Percentiles rank a stretch among this genome's conserved stretches.
These are phyloP conservation scores for Setaria italica DNA, from an alignment of 202 grass and related monocot genomes.

Conservation along the genomic window DNA sequence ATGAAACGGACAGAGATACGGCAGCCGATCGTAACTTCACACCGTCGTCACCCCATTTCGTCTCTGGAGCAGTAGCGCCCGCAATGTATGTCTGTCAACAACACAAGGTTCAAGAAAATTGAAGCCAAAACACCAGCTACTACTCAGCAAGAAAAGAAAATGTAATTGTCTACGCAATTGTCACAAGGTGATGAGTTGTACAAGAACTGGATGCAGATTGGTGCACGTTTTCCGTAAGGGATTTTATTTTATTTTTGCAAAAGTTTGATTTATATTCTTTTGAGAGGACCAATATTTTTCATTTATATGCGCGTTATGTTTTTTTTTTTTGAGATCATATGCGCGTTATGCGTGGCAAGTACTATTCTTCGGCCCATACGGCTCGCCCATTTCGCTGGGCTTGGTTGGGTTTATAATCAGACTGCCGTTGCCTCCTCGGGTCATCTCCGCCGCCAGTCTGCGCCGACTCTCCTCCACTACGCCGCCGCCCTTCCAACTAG, in stretches of 20 bases:
- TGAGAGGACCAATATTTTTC: background rate
- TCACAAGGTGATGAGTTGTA: background rate
- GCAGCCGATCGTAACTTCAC: constrained; percentile 81
- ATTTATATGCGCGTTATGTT: background rate
- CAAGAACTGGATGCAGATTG: constrained; percentile 20
- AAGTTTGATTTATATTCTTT: background rate
- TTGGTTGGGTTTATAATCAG: background rate
- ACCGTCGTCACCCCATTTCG: constrained; percentile 80
- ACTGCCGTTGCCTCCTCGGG: too few species aligned
- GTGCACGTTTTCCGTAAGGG: background rate
- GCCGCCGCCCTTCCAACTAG: too few species aligned
- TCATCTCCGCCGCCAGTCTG: too few species aligned
- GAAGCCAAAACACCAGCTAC: background rate
- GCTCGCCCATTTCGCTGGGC: background rate
- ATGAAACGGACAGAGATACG: constrained; percentile 77
- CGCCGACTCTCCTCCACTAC: background rate
- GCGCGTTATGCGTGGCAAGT: background rate
- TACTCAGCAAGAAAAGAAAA: constrained; percentile 5
- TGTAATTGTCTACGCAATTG: background rate
- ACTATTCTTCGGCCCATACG: background rate
- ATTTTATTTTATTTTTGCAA: background rate
- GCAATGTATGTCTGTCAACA: constrained; percentile 78
- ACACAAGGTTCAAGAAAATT: constrained; percentile 16
- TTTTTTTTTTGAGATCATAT: too few species aligned
- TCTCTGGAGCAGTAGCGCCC: constrained; percentile 77